Conservation (phyloP, 1,284 basidiomycete species). For the Lignosus rhinocerotis region DNA sequence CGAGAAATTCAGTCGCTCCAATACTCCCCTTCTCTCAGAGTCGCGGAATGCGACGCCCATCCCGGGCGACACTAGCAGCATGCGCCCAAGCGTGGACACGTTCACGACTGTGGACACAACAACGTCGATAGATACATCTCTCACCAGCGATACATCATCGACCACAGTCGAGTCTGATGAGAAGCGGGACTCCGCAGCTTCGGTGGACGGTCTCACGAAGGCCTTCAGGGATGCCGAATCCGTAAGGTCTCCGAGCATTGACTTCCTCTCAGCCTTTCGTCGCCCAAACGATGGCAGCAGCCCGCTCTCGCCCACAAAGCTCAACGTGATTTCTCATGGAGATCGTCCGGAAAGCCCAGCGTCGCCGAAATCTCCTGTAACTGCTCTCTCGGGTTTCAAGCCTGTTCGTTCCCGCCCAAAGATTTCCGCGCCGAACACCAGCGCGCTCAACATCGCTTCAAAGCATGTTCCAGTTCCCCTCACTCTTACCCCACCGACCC, state of each 20-base stretch:
- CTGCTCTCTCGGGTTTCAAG: constrained; percentile 22
- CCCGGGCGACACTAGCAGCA: constrained; percentile 9
- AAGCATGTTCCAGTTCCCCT: constrained; percentile 31
- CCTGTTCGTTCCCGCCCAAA: constrained; percentile 27
- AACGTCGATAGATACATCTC: constrained; percentile 12
- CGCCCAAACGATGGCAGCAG: constrained; percentile 3
- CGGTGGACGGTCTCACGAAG: constrained; percentile 24
- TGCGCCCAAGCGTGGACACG: constrained; percentile 22
- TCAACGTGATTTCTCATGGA: constrained; percentile 3
- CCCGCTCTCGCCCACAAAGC: constrained; percentile 16
- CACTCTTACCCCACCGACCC: constrained; percentile 29
- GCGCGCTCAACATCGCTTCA: constrained; percentile 18
- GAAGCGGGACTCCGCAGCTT: constrained; percentile 3
- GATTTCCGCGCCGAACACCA: constrained; percentile 33
- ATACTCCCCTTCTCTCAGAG: constrained; percentile 16
- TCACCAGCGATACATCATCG: constrained; percentile 5
- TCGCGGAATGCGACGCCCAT: constrained; percentile 27
- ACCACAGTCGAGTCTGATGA: constrained; percentile 21
- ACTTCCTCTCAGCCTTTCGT: constrained; percentile 31
- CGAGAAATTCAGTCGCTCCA: constrained; percentile 45
- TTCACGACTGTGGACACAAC: constrained; percentile 9
- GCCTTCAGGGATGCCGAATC: constrained; percentile 34
- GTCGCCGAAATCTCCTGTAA: constrained; percentile 18
- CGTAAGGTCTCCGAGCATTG: constrained; percentile 32
- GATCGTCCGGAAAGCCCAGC: constrained; percentile 6